These are phyloP conservation scores for Globisporangium iwayamae DNA, from an alignment of 352 stramenopile genomes.

Conservation along the genomic window DNA sequence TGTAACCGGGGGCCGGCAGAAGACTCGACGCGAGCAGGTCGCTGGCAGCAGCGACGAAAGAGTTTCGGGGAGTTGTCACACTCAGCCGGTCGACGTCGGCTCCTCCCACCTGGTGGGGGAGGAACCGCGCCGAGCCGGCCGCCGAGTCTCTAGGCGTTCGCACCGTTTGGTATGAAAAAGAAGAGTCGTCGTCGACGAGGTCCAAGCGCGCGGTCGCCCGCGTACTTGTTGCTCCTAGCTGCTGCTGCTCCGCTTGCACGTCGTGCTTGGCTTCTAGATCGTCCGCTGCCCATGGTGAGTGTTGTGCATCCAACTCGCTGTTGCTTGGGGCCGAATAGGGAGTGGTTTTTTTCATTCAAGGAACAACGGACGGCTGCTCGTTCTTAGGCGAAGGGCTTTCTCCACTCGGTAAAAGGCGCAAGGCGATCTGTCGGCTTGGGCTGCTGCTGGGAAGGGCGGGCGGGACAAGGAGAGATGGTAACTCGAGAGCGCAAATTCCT, in stretches of 20 bases:
- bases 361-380: slow-evolving; percentile 11
- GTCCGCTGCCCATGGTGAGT: slow-evolving; percentile 16
- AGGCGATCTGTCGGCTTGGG: background rate
- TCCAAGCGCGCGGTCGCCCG: slow-evolving; percentile 7
- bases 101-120: background rate
- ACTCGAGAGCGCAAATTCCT: slow-evolving; percentile 15
- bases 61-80: slow-evolving; percentile 19
- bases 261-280: slow-evolving; percentile 12
- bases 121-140: slow-evolving; percentile 20
- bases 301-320: slow-evolving; percentile 16
- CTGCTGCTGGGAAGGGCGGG: background rate
- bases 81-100: slow-evolving; percentile 12
- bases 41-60: slow-evolving; percentile 19
- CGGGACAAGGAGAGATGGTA: slow-evolving; percentile 10
- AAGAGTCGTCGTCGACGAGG: slow-evolving; percentile 30
- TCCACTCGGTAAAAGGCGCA: slow-evolving; percentile 9
- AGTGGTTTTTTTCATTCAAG: slow-evolving; percentile 24
- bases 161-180: slow-evolving; percentile 60
- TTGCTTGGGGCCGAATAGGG: slow-evolving; percentile 14
- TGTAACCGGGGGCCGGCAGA: slow-evolving; percentile 10
- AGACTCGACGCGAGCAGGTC: slow-evolving; percentile 14
- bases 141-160: slow-evolving; percentile 56
- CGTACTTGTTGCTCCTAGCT: background rate
- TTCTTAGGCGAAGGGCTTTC: slow-evolving; percentile 15
- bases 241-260: background rate